Evolutionary conservation across 2,329 filamentous ascomycete species (phyloP).

Genomic region (Gnomoniopsis smithogilvyi): DNA sequence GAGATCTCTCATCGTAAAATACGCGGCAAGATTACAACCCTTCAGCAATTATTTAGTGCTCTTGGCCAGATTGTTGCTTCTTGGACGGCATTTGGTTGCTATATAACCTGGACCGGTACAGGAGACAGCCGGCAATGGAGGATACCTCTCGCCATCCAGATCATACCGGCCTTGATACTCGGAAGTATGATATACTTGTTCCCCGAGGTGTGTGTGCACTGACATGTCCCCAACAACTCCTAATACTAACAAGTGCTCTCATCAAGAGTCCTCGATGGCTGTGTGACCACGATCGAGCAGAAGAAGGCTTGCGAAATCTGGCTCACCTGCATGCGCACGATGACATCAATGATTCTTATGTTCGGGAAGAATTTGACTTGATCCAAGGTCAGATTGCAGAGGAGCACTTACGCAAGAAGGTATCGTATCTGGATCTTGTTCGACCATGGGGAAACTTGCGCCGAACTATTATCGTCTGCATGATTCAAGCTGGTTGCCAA

Average conservation of each 20-base stretch:
- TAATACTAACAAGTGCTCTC: neutral
- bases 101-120: neutral
- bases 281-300: neutral
- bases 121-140: constrained; percentile 4
- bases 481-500: constrained; percentile 2
- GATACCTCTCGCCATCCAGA: constrained; percentile 12
- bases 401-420: constrained; percentile 1
- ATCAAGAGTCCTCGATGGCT: constrained; percentile 1
- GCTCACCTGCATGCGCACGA: constrained; percentile 6
- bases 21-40: constrained; percentile 56
- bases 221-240: neutral
- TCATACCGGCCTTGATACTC: constrained; percentile 2
- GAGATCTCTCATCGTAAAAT: constrained; percentile 63
- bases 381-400: constrained; percentile 4
- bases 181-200: constrained; percentile 3
- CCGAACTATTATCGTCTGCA: neutral
- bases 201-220: neutral
- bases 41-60: constrained; percentile 66
- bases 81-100: constrained; percentile 56
- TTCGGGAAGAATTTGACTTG: constrained; percentile 2
- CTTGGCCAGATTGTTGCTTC: constrained; percentile 56
- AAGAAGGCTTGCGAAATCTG: neutral
- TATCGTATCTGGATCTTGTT: neutral
- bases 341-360: neutral
- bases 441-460: constrained; percentile 1